Evolutionary conservation across 495 filamentous ascomycete genomes (phyloP).

Genomic region (Talaromyces liani): DNA sequence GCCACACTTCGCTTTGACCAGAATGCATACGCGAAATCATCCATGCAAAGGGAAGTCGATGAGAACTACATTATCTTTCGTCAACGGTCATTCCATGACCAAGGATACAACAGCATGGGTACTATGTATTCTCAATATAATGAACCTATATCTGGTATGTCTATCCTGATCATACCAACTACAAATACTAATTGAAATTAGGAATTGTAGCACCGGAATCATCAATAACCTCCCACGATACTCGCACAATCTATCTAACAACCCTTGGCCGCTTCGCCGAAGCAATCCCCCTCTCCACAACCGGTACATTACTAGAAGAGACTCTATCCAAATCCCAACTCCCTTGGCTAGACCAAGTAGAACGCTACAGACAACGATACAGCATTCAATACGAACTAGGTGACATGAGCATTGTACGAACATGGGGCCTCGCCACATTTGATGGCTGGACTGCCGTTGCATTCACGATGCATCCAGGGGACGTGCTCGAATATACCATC

Average conservation of each 20-base stretch:
- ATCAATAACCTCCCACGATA: background rate
- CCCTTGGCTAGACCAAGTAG: conserved; percentile 26
- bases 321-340: conserved; percentile 4
- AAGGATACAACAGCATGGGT: conserved; percentile 1
- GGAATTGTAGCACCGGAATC: background rate
- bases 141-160: conserved; percentile 4
- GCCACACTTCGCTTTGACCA: conserved; percentile 4
- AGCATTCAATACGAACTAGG: conserved; percentile 39
- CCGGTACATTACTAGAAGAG: background rate
- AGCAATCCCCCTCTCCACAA: background rate
- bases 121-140: conserved; percentile 5
- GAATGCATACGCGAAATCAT: background rate
- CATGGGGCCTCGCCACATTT: conserved; percentile 45
- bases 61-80: background rate
- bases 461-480: conserved; percentile 41
- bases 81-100: conserved; percentile 5
- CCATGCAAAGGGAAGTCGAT: background rate
- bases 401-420: conserved; percentile 30
- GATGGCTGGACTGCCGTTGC: conserved; percentile 31
- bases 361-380: conserved; percentile 31
- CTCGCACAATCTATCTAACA: background rate
- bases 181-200: background rate
- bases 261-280: background rate
- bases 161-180: background rate
- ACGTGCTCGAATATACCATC: conserved; percentile 45